phyloP scores from a whole-genome alignment of 2,329 filamentous ascomycete genomes.

The Lachnellula occidentalis region DNA sequence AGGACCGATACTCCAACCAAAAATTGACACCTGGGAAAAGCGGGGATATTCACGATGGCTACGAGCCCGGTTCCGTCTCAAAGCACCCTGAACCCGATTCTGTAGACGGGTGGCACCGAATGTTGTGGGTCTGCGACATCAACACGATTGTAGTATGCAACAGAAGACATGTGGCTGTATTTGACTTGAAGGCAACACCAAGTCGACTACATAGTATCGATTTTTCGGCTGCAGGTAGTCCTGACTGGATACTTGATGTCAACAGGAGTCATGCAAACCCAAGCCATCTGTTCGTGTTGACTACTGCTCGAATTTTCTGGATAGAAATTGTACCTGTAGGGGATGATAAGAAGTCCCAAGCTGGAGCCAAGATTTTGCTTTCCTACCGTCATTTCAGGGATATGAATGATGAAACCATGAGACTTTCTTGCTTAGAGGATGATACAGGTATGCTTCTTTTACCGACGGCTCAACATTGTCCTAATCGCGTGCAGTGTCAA shows the following conservation, averaged over 20 bases:
- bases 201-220: slow-evolving; percentile 17
- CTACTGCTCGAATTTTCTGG: slow-evolving; percentile 29
- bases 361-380: slow-evolving; percentile 32
- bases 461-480: neutral
- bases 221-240: slow-evolving; percentile 12
- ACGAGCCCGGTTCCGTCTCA: slow-evolving; percentile 2
- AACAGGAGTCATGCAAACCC: slow-evolving; percentile 41
- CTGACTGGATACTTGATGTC: slow-evolving; percentile 54
- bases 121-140: slow-evolving; percentile 42
- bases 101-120: slow-evolving; percentile 41
- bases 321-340: slow-evolving; percentile 22
- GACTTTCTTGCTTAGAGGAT: slow-evolving; percentile 32
- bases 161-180: slow-evolving; percentile 30
- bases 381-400: slow-evolving; percentile 42
- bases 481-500: slow-evolving; percentile 19
- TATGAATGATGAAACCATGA: slow-evolving; percentile 34
- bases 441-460: slow-evolving; percentile 15
- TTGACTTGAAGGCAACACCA: slow-evolving; percentile 23
- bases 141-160: slow-evolving; percentile 42
- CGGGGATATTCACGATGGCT: slow-evolving; percentile 24
- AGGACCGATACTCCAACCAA: slow-evolving; percentile 8
- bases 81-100: slow-evolving; percentile 3
- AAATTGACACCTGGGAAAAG: slow-evolving; percentile 17
- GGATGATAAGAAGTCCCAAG: slow-evolving; percentile 9
- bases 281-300: slow-evolving; percentile 54